phyloP scores from a whole-genome alignment of 495 filamentous ascomycete genomes.

The Penicillium egyptiacum region DNA sequence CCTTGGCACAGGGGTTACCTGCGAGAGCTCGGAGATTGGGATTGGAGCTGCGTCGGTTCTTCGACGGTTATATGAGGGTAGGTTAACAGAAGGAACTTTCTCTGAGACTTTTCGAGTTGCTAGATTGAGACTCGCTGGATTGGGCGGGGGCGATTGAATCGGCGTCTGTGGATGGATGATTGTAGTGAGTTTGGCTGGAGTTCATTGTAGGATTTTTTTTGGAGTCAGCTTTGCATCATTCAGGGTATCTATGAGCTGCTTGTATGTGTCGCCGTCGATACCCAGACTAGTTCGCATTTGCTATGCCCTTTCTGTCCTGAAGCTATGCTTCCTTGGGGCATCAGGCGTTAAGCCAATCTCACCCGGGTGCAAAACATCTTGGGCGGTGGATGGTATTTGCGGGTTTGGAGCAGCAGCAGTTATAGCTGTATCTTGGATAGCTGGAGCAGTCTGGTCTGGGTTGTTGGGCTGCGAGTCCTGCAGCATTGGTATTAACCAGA shows the following conservation, averaged over 20 bases:
- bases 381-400: background rate
- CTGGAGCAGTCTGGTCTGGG: background rate
- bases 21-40: background rate
- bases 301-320: background rate
- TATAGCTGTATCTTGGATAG: background rate
- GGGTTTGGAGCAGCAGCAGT: background rate
- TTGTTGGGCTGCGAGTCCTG: background rate
- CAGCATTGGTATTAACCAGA: background rate
- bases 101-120: background rate
- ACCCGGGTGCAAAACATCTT: background rate
- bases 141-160: background rate
- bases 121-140: background rate
- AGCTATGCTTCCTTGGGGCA: background rate
- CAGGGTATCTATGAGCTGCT: background rate
- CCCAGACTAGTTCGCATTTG: background rate
- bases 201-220: background rate
- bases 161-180: background rate
- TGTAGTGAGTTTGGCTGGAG: background rate
- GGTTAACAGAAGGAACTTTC: background rate
- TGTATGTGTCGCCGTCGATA: background rate
- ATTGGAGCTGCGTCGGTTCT: background rate
- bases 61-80: background rate
- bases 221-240: background rate
- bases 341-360: background rate
- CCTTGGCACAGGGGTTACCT: background rate